Base-by-base conservation (phyloP, 176 grass and related monocot species). In the Raddia guianensis region DNA sequence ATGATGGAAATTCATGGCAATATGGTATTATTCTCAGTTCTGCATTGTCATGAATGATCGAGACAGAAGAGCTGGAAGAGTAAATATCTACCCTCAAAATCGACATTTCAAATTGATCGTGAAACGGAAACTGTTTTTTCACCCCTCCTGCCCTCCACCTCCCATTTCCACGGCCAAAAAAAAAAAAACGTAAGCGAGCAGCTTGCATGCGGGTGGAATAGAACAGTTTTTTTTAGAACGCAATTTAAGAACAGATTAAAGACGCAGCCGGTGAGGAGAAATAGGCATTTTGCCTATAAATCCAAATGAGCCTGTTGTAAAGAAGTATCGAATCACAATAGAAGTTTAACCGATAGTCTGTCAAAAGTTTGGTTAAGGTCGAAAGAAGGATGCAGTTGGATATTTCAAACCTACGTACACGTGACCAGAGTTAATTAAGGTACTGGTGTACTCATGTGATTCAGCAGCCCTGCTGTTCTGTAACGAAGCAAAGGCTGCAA, bases 381-480 rank as follows among this genome's bases (percentile, higher is more conserved):
- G 56, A 82, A 64, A 19, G 12, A 77, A 64, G 6, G 21, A 64
- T 18, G 21, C 27, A 40, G 19, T 11, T 49, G 49, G 4, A 54
- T 43, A 40, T 67, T 69, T 16, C 19, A 59, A 42, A 6, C 15
- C 49, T 16, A 10, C 4, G 14, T 49, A 8, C 73, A 79, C 35
- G 62, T 88, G 81, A 78, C 5, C 63, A 27, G n/a, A 35, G 46
- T 16, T 68, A 74, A 42, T 61, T 63, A 61, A 53, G 54, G 33
- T 47, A 20, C 32, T 27, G 51, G 0, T 49, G 66, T 79, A 53
- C 75, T 60, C 53, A 68, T 47, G 68, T 57, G 45, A 66, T 20
- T 4, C 34, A 13, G 51, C 75, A 19, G 46, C 33, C 13, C 11
- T 73, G 56, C 9, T 72, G 63, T 37, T 79, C 7, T 84, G 2